Conservation (phyloP, 106 monocot genomes). For the Dendrobium catenatum region DNA sequence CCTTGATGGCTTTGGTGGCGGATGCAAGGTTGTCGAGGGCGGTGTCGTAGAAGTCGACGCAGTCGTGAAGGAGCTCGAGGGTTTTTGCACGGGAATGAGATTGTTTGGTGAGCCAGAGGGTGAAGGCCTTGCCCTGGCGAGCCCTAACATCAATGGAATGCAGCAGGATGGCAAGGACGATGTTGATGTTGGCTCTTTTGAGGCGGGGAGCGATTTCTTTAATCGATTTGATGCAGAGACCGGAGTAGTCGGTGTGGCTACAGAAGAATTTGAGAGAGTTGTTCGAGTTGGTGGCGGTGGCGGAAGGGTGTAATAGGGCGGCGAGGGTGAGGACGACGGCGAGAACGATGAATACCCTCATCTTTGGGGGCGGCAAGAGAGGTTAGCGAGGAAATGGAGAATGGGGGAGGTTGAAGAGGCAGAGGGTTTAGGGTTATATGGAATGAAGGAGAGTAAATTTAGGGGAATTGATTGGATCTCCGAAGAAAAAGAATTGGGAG, state of each 20-base stretch:
- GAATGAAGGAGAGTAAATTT: not conserved
- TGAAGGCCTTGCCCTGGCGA: not conserved
- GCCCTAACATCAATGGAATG: not conserved
- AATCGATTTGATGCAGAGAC: not conserved
- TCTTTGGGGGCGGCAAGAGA: not conserved
- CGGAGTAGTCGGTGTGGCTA: not conserved
- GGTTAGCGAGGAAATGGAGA: not conserved
- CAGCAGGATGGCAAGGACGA: slow-evolving; percentile 1
- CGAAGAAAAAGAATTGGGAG: too few species aligned
- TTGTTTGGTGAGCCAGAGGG: not conserved
- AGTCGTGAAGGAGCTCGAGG: not conserved
- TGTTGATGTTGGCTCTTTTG: not conserved
- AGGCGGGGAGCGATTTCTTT: not conserved
- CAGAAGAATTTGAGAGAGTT: not conserved
- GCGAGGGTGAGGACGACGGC: not conserved
- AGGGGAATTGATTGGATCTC: not conserved
- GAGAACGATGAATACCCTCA: not conserved
- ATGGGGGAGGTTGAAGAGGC: not conserved
- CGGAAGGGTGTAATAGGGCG: not conserved
- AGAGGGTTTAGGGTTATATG: not conserved
- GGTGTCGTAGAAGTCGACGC: not conserved
- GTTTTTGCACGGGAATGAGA: not conserved
- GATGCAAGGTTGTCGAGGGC: not conserved
- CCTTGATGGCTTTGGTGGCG: not conserved
- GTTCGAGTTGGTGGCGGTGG: not conserved